These are phyloP conservation scores for Dactylellina leptospora DNA, from an alignment of 2,329 filamentous ascomycete genomes.

Conservation along the genomic window DNA sequence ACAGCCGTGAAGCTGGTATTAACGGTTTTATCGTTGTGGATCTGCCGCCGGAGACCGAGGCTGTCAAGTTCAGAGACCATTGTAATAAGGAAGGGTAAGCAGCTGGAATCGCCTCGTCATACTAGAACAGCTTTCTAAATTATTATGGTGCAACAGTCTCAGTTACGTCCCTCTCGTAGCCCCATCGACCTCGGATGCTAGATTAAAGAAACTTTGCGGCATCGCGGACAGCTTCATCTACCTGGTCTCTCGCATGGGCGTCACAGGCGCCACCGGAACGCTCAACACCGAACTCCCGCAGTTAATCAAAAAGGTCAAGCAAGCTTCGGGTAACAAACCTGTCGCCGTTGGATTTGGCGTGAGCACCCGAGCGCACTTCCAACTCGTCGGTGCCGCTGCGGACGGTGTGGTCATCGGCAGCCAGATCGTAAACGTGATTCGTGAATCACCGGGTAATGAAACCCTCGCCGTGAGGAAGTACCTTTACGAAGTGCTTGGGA, in stretches of 20 bases:
- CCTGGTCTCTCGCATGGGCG: constrained; percentile 95
- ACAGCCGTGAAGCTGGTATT: constrained; percentile 83
- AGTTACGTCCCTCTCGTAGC: constrained; percentile 98
- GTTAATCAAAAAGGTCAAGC: constrained; percentile 84
- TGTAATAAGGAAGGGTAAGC: constrained; percentile 76
- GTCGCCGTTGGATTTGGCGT: constrained; percentile 95
- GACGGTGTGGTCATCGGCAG: constrained; percentile 97
- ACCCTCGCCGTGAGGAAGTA: constrained; percentile 83
- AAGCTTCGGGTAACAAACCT: constrained; percentile 88
- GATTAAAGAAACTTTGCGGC: constrained; percentile 94
- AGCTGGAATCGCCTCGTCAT: neutral
- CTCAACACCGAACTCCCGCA: constrained; percentile 83
- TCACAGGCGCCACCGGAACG: constrained; percentile 86
- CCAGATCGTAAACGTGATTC: constrained; percentile 86
- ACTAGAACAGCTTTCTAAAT: neutral
- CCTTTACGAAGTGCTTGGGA: constrained; percentile 73
- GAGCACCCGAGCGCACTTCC: constrained; percentile 92
- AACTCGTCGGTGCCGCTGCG: constrained; percentile 81
- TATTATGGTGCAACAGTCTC: constrained; percentile 65
- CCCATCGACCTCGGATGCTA: constrained; percentile 86
- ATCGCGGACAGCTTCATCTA: constrained; percentile 99
- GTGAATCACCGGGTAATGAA: constrained; percentile 72
- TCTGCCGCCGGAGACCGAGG: constrained; percentile 86
- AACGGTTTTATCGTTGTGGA: constrained; percentile 98
- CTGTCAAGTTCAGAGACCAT: constrained; percentile 85